Evolutionary conservation across 2,329 filamentous ascomycete genomes (phyloP).

Genomic region (Diplodia scrobiculata): DNA sequence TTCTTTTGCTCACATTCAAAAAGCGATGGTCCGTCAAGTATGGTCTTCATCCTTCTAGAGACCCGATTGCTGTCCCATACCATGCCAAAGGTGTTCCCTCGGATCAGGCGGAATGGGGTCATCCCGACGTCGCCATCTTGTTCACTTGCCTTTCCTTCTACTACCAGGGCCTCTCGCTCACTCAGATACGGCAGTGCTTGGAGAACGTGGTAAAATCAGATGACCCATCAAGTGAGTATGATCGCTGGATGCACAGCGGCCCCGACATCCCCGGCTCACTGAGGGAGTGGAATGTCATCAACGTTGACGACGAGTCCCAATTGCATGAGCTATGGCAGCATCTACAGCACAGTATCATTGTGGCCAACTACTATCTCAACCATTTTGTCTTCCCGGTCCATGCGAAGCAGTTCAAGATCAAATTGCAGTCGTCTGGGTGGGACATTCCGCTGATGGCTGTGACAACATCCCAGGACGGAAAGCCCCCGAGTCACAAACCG

Average conservation of each 20-base stretch:
- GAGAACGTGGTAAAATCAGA: constrained; percentile 58
- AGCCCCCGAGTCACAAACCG: constrained; percentile 27
- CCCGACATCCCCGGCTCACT: constrained; percentile 51
- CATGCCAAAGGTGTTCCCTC: constrained; percentile 50
- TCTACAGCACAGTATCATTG: constrained; percentile 54
- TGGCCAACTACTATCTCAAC: constrained; percentile 67
- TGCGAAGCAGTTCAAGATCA: constrained; percentile 65
- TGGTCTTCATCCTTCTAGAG: constrained; percentile 50
- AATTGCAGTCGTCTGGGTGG: constrained; percentile 68
- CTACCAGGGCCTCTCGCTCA: constrained; percentile 57
- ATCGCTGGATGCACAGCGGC: constrained; percentile 55
- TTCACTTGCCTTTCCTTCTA: constrained; percentile 61
- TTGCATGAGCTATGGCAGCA: constrained; percentile 56
- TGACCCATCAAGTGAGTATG: constrained; percentile 60
- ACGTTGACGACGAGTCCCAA: constrained; percentile 58
- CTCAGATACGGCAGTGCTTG: constrained; percentile 56
- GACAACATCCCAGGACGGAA: not conserved
- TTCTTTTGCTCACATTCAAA: constrained; percentile 61
- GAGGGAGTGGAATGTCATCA: constrained; percentile 59
- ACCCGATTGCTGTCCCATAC: constrained; percentile 67
- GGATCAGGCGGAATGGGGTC: constrained; percentile 65
- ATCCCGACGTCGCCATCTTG: constrained; percentile 60
- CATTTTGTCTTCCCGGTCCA: constrained; percentile 66
- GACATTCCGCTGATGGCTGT: constrained; percentile 58
- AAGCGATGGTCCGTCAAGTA: constrained; percentile 70